Conservation (phyloP, 73 alveolate species). For the Tetrahymena borealis region DNA sequence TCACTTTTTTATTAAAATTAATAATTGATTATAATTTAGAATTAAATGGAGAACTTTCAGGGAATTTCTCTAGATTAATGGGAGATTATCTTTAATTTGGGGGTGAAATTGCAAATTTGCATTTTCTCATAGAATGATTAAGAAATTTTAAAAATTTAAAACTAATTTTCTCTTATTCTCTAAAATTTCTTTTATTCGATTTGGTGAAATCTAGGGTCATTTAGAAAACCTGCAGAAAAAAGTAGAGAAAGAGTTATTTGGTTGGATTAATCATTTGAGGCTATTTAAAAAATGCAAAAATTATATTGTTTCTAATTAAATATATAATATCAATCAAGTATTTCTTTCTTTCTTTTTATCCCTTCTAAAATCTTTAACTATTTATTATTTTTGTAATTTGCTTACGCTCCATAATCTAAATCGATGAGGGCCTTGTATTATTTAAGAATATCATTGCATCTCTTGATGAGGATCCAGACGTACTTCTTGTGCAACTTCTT, state of each 20-base stretch:
- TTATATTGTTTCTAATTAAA: no score
- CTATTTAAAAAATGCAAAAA: no score
- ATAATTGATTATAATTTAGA: conserved; percentile 46
- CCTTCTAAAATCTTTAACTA: background rate
- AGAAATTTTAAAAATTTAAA: background rate
- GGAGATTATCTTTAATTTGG: background rate
- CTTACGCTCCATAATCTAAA: background rate
- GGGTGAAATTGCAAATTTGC: background rate
- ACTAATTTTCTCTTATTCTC: background rate
- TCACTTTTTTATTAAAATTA: conserved; percentile 69
- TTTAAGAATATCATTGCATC: conserved; percentile 59
- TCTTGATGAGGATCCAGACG: conserved; percentile 66
- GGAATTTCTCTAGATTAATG: background rate
- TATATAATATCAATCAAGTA: background rate
- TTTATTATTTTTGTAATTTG: background rate
- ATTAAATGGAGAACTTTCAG: background rate
- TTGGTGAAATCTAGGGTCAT: background rate
- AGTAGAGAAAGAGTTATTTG: background rate
- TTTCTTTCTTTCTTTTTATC: background rate
- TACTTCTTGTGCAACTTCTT: conserved; percentile 87
- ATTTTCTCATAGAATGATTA: background rate
- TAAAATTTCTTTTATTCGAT: background rate
- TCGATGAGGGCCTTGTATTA: conserved; percentile 1
- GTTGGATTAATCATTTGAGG: no score
- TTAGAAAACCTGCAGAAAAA: background rate